These are phyloP conservation scores for Daldinia caldariorum DNA, from an alignment of 495 filamentous ascomycete species.

Conservation along the genomic window DNA sequence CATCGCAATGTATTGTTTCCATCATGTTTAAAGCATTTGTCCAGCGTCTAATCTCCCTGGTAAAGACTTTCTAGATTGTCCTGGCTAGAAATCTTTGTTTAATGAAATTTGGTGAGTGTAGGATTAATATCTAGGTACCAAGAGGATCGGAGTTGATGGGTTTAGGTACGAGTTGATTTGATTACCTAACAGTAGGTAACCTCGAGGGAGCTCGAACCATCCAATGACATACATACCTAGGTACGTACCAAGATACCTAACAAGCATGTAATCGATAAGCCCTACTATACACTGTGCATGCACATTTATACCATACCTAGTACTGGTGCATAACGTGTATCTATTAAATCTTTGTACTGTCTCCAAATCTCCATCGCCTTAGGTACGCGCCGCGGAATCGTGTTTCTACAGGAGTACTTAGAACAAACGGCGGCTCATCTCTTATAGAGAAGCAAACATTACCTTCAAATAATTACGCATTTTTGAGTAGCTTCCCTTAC, in stretches of 20 bases:
- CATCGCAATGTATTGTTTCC: slow-evolving; percentile 48
- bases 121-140: slow-evolving; percentile 5
- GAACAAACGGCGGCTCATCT: neutral
- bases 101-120: slow-evolving; percentile 8
- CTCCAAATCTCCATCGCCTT: neutral
- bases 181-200: slow-evolving; percentile 3
- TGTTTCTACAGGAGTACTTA: neutral
- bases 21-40: slow-evolving; percentile 42
- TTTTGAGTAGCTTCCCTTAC: too few relatives aligned
- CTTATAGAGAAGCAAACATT: neutral
- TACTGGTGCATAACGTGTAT: neutral
- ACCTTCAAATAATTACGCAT: too few relatives aligned
- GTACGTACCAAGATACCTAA: too few relatives aligned
- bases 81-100: neutral
- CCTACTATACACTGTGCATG: neutral
- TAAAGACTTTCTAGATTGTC: slow-evolving; percentile 8
- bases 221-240: neutral
- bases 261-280: slow-evolving; percentile 25
- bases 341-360: neutral
- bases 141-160: neutral
- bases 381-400: slow-evolving; percentile 4
- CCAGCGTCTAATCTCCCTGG: slow-evolving; percentile 24
- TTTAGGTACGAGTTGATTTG: neutral
- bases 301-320: neutral
- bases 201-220: neutral